A percentile compares a stretch with the other conserved stretches of the same genome.
Conservation (phyloP, 805 yeast species). For the Jamesozyma rosinii region DNA sequence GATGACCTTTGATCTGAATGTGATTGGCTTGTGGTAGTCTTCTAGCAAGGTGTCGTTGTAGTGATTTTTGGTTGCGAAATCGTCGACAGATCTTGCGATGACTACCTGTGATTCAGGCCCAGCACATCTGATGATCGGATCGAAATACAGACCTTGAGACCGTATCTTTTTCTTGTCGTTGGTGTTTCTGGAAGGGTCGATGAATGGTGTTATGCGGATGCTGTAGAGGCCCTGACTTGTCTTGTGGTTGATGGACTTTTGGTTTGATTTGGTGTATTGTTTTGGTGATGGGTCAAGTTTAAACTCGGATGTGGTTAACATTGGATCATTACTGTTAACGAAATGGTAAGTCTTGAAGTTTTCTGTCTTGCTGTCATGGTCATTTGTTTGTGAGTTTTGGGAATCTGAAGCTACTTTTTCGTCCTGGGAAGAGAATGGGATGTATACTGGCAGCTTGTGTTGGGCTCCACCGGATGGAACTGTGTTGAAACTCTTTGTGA, state of each 20-base stretch:
- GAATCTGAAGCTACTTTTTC: not conserved
- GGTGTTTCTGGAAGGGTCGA: conserved; percentile 52
- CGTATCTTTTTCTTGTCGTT: not conserved
- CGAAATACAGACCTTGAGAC: conserved; percentile 70
- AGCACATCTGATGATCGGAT: conserved; percentile 74
- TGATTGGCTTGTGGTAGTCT: conserved; percentile 44
- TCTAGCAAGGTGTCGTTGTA: conserved; percentile 1
- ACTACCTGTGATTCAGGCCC: conserved; percentile 52
- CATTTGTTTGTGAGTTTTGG: not conserved
- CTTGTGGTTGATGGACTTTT: not conserved
- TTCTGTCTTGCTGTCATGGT: conserved; percentile 1
- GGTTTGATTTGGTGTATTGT: not conserved
- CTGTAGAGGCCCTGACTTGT: conserved; percentile 22
- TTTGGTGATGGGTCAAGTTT: not conserved
- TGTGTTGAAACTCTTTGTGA: not conserved
- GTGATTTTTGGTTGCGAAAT: not conserved
- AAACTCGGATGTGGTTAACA: not conserved
- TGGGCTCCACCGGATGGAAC: not conserved
- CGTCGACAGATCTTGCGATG: conserved; percentile 25
- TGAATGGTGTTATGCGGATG: conserved; percentile 71
- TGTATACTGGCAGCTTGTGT: not conserved
- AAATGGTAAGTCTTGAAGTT: conserved; percentile 3
- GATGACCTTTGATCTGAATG: conserved; percentile 86
- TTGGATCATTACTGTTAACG: not conserved
- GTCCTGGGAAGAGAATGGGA: not conserved